Base-by-base conservation (phyloP, 2,329 filamentous ascomycete genomes). In the Trichoderma brevicompactum region DNA sequence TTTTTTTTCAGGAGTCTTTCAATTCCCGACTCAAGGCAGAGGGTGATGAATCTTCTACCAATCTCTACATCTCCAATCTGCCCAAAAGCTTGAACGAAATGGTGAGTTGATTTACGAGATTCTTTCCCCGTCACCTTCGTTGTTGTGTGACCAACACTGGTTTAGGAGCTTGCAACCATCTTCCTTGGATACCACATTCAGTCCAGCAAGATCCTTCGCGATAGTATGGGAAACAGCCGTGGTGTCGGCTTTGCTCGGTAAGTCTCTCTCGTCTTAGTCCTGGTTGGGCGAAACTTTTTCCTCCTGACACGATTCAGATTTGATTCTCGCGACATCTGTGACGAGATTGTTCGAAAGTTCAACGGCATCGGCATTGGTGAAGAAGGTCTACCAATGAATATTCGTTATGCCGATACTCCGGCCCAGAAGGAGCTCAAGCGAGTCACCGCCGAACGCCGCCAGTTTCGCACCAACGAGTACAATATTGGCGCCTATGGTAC, bases 21-120 rank as follows among this genome's bases (percentile, higher is more conserved):
- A 99, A 99, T 79, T 94, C 94, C 70, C 93, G 96, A 72, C 90
- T 99, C 72, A 98, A 99, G 84, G 94, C 95, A 52, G 92, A 98
- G 74, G 91, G 94, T 64, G 94, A 99, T 74, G 91, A 91, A 60
- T 74, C 79, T 48, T 98, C 96, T 53, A 98, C 95, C 69, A 99
- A 99, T 76, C 86, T 99, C 69, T 99, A 99, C 79, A 94, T 98
- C 68, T 99, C 96, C 34, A 99, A 98, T 79, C 86, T 99, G 50
- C 95, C 95, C 41, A 94, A 94, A 79, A 87, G 89, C 68, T 88
- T 96, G 84, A 96, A 92, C 60, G 96, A 99, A 82, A 89, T 92
- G 72, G 93, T 94, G 78, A 76, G 89, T 82, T 55, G 23, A 19
- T 7, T 38, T 40, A 12, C 23, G 10, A 15, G 32, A 3, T 12